These are phyloP conservation scores for Cutaneotrichosporon mucoides DNA, from an alignment of 1,284 basidiomycete species.

Conservation along the genomic window DNA sequence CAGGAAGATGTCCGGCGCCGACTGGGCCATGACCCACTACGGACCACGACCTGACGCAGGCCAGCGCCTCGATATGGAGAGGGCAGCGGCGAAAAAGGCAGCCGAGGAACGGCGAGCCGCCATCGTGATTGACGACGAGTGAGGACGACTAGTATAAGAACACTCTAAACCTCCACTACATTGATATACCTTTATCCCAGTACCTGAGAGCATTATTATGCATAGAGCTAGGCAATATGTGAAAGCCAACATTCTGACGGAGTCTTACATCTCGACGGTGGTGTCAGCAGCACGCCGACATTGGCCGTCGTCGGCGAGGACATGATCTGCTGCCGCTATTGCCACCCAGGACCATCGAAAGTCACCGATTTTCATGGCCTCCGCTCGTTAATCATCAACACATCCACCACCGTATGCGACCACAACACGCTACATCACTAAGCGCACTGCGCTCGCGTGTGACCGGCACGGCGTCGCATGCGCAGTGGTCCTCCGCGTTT, in stretches of 20 bases:
- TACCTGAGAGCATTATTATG: too few relatives aligned
- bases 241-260: too few relatives aligned
- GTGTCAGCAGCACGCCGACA: too few relatives aligned
- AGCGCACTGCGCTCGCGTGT: constrained; percentile 7
- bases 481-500: neutral
- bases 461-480: neutral
- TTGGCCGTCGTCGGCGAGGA: too few relatives aligned
- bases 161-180: neutral
- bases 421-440: constrained; percentile 6
- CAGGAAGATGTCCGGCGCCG: constrained; percentile 31
- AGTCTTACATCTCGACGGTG: too few relatives aligned
- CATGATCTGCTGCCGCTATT: neutral
- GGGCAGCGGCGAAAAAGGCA: neutral
- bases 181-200: too few relatives aligned
- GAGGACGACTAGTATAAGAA: neutral
- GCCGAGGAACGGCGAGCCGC: neutral
- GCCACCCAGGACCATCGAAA: neutral
- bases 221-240: too few relatives aligned
- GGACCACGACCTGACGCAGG: constrained; percentile 33
- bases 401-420: constrained; percentile 8
- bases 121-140: neutral
- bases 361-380: neutral
- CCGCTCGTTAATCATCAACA: neutral
- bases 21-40: constrained; percentile 37
- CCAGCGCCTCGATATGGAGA: constrained; percentile 8